A percentile compares a stretch with the other conserved stretches of the same genome.
These are phyloP conservation scores for Pseudocercospora musae DNA, from an alignment of 2,329 filamentous ascomycete genomes.

Conservation along the genomic window DNA sequence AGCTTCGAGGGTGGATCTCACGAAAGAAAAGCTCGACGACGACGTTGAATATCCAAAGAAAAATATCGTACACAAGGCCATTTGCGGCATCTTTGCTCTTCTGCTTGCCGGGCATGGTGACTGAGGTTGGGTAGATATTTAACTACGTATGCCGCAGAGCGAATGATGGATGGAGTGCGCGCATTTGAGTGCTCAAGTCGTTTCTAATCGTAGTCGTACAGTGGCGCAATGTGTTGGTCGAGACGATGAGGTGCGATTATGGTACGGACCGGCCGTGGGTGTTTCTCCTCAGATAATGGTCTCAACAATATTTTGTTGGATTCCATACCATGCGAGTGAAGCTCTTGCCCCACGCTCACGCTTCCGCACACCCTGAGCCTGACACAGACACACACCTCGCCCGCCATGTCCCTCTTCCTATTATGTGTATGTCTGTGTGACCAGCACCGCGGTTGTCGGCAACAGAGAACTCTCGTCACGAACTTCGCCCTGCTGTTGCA, in stretches of 20 bases:
- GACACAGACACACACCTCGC: not conserved
- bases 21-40: conserved; percentile 96
- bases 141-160: not conserved
- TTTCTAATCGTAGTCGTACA: not conserved
- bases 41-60: conserved; percentile 74
- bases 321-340: not conserved
- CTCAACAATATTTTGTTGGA: not conserved
- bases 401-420: not conserved
- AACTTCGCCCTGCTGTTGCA: not conserved
- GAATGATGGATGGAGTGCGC: not conserved
- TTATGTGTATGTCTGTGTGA: not conserved
- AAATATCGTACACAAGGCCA: conserved; percentile 61
- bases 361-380: not conserved
- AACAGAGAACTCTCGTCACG: not conserved
- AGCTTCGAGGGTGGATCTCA: conserved; percentile 89
- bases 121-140: not conserved
- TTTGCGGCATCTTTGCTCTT: conserved; percentile 28
- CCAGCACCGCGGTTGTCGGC: too few species aligned
- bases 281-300: not conserved
- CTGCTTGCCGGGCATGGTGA: conserved; percentile 6
- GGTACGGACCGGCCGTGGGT: not conserved
- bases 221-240: not conserved
- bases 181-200: not conserved
- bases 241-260: not conserved
- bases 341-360: not conserved